phyloP scores from a whole-genome alignment of 2,329 filamentous ascomycete species.

The Sphaerostilbella broomeana region DNA sequence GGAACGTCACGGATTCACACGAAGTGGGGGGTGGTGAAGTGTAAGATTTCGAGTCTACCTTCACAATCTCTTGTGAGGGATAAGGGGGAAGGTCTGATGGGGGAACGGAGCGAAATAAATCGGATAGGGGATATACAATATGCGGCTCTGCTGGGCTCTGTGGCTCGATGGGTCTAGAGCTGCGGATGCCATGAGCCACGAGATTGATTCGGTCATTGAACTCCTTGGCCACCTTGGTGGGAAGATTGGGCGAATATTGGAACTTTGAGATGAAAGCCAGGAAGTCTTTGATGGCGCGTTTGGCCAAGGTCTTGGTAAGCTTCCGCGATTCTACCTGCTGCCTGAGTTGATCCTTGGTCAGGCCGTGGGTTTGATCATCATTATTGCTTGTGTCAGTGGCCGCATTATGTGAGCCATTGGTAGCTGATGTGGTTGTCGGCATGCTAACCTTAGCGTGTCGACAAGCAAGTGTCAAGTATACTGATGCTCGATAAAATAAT shows the following conservation, averaged over 20 bases:
- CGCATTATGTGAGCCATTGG: neutral
- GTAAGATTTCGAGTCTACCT: slow-evolving; percentile 17
- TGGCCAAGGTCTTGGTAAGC: slow-evolving; percentile 65
- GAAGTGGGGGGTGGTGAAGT: slow-evolving; percentile 27
- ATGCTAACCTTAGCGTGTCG: slow-evolving; percentile 55
- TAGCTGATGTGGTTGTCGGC: slow-evolving; percentile 11
- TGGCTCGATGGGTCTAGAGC: slow-evolving; percentile 31
- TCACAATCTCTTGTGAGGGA: slow-evolving; percentile 41
- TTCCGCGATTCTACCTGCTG: slow-evolving; percentile 42
- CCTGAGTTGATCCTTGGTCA: slow-evolving; percentile 11
- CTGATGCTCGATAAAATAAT: slow-evolving; percentile 67
- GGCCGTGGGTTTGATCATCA: slow-evolving; percentile 2
- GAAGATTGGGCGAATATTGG: slow-evolving; percentile 70
- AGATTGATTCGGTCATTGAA: slow-evolving; percentile 52
- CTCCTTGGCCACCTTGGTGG: slow-evolving; percentile 51
- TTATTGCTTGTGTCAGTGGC: slow-evolving; percentile 10
- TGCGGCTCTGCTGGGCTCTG: slow-evolving; percentile 25
- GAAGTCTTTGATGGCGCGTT: slow-evolving; percentile 69
- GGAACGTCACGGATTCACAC: slow-evolving; percentile 55
- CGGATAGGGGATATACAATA: slow-evolving; percentile 42
- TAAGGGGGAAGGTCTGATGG: slow-evolving; percentile 62
- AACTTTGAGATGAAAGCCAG: slow-evolving; percentile 64
- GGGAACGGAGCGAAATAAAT: slow-evolving; percentile 64
- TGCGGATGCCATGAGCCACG: slow-evolving; percentile 42
- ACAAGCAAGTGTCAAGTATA: slow-evolving; percentile 66